A percentile compares a stretch with the other conserved stretches of the same genome.
These are phyloP conservation scores for Trichosporon faecale DNA, from an alignment of 1,284 basidiomycete genomes.

Conservation along the genomic window DNA sequence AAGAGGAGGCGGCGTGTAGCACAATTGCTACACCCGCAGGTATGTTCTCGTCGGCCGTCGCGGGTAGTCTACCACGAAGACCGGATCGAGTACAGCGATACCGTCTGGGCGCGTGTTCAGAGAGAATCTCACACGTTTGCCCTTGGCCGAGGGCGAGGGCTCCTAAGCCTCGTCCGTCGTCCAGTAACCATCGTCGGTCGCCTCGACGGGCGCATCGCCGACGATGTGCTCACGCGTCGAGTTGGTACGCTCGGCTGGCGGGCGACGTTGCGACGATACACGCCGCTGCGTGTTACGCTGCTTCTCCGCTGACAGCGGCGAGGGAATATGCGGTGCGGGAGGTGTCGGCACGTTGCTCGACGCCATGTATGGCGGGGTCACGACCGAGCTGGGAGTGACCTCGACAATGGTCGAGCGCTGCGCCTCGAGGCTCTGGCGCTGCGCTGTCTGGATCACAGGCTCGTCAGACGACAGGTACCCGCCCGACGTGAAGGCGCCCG, in stretches of 20 bases:
- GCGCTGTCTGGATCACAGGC: constrained; percentile 41
- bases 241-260: constrained; percentile 11
- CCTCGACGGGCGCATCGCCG: neutral
- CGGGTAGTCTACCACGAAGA: neutral
- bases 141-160: neutral
- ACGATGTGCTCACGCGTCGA: constrained; percentile 22
- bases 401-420: constrained; percentile 32
- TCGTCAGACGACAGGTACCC: constrained; percentile 21
- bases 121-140: neutral
- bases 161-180: constrained; percentile 5
- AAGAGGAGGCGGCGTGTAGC: no score
- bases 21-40: neutral
- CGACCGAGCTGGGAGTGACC: constrained; percentile 17
- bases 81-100: neutral
- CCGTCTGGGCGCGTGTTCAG: neutral
- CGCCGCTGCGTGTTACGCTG: constrained; percentile 10
- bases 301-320: constrained; percentile 8
- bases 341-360: constrained; percentile 4
- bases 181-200: neutral
- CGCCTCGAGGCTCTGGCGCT: constrained; percentile 42
- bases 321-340: neutral
- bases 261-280: constrained; percentile 16
- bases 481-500: neutral
- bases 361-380: constrained; percentile 8
- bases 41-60: neutral